phyloP scores from a whole-genome alignment of 2,329 filamentous ascomycete genomes.

The Hymenoscyphus scutula region DNA sequence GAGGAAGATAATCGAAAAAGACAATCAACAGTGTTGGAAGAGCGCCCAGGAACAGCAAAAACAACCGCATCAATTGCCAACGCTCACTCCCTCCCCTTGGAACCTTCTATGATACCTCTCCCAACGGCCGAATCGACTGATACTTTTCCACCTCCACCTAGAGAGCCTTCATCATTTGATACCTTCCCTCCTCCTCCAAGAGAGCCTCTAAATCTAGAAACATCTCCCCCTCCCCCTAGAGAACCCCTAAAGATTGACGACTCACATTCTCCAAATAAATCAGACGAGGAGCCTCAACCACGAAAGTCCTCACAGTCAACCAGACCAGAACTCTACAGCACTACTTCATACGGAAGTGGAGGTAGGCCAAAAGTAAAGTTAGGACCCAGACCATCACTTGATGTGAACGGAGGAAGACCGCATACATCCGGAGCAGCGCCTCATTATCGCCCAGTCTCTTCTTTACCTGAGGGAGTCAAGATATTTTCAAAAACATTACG shows the following conservation, averaged over 20 bases:
- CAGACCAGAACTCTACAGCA: slow-evolving; percentile 50
- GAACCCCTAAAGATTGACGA: slow-evolving; percentile 21
- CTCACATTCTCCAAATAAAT: slow-evolving; percentile 24
- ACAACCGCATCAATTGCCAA: slow-evolving; percentile 21
- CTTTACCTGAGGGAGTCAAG: slow-evolving; percentile 78
- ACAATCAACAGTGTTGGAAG: slow-evolving; percentile 52
- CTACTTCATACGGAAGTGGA: slow-evolving; percentile 46
- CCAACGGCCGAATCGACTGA: slow-evolving; percentile 20
- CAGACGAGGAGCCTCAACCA: slow-evolving; percentile 28
- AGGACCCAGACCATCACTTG: slow-evolving; percentile 76
- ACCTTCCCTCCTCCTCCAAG: slow-evolving; percentile 28
- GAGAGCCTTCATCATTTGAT: slow-evolving; percentile 11
- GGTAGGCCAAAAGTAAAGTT: slow-evolving; percentile 83
- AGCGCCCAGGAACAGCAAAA: slow-evolving; percentile 36
- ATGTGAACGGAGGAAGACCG: slow-evolving; percentile 56
- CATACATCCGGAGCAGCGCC: slow-evolving; percentile 57
- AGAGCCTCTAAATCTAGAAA: slow-evolving; percentile 8
- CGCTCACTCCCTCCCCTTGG: slow-evolving; percentile 16
- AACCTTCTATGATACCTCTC: slow-evolving; percentile 18
- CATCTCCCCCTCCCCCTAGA: slow-evolving; percentile 29
- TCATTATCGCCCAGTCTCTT: slow-evolving; percentile 69
- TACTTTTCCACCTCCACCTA: slow-evolving; percentile 29
- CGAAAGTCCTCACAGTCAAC: slow-evolving; percentile 48
- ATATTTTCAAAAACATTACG: slow-evolving; percentile 58
- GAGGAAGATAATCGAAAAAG: slow-evolving; percentile 61